phyloP scores from a whole-genome alignment of 2,329 filamentous ascomycete genomes.

The Neopestalotiopsis rosae region DNA sequence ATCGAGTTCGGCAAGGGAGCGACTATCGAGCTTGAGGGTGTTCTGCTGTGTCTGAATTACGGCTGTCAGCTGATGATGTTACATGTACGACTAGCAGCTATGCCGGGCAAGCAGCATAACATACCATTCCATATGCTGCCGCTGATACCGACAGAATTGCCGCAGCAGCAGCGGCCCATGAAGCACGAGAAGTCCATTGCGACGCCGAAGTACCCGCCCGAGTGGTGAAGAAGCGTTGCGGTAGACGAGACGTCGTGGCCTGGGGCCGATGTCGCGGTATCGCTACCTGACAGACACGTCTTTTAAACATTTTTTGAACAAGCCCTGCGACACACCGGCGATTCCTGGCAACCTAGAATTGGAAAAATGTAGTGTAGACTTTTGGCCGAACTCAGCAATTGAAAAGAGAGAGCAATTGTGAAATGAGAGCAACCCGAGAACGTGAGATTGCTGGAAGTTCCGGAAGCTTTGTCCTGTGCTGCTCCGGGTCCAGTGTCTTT shows the following conservation, averaged over 20 bases:
- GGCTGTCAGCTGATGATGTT: constrained; percentile 12
- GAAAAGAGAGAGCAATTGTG: neutral
- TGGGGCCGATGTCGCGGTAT: constrained; percentile 9
- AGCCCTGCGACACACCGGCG: neutral
- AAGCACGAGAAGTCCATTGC: neutral
- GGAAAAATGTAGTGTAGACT: neutral
- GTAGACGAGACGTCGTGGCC: constrained; percentile 1
- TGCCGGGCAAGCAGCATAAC: neutral
- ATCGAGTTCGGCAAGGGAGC: constrained; percentile 85
- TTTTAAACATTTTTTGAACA: constrained; percentile 13
- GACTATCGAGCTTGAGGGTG: constrained; percentile 58
- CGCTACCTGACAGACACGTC: constrained; percentile 15
- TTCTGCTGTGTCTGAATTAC: constrained; percentile 45
- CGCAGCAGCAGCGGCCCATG: constrained; percentile 15
- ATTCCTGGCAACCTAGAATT: neutral
- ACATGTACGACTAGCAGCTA: neutral
- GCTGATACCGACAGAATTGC: constrained; percentile 14
- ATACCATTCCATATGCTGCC: constrained; percentile 18
- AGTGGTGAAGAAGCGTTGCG: constrained; percentile 10
- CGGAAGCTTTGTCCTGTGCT: neutral
- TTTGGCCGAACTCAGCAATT: neutral
- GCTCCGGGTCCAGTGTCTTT: neutral
- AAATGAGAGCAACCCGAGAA: neutral
- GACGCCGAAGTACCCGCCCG: neutral
- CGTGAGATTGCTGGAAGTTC: neutral